Base-by-base conservation (phyloP, 2,329 filamentous ascomycete species). In the Apiospora arundinis region DNA sequence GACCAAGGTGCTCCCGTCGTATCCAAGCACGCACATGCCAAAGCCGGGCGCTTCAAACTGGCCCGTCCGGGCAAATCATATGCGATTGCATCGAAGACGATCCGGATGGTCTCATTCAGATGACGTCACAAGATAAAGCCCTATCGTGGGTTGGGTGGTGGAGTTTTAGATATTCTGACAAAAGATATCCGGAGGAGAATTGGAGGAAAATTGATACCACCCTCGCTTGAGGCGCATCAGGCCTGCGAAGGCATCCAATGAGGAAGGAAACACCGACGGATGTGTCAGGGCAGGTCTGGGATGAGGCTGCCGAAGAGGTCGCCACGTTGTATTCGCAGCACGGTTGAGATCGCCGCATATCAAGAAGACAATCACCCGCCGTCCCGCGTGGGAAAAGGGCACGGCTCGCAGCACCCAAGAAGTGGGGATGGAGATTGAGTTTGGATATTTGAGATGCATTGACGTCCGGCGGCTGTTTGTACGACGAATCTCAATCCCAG, bases 171-270 rank as follows among this genome's bases (percentile, higher is more conserved):
- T 63, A 63, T 32, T 40, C 32, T 40, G 37, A 40, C 21, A 40
- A 63, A 23, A 14, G 18, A 63, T 40, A 11, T 40, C n/a, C 28
- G 56, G 21, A 40, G 12, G 21, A 40, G 56, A 63, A 32, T 63
- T 63, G 56, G 56, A 32, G 56, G 28, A n/a, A 40, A 21, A 63
- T 63, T 40, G 56, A 63, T 63, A 9, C 56, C 52, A 40, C 56
- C 56, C n/a, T 63, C 56, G 56, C 56, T 63, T 63, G 56, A 63
- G 32, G 56, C 56, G 28, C 56, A 63, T 63, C 18, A 63, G 32
- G 56, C 32, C 21, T 63, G 8, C 21, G 28, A 40, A 18, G 32
- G 18, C 37, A 21, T 63, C 56, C 9, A 63, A 63, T 63, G 56
- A 14, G 56, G 56, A 63, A 40, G 11, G 56, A 63, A 63, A 32